phyloP scores from a whole-genome alignment of 2,329 filamentous ascomycete genomes.

The Phaeosphaeriaceae sp. region DNA sequence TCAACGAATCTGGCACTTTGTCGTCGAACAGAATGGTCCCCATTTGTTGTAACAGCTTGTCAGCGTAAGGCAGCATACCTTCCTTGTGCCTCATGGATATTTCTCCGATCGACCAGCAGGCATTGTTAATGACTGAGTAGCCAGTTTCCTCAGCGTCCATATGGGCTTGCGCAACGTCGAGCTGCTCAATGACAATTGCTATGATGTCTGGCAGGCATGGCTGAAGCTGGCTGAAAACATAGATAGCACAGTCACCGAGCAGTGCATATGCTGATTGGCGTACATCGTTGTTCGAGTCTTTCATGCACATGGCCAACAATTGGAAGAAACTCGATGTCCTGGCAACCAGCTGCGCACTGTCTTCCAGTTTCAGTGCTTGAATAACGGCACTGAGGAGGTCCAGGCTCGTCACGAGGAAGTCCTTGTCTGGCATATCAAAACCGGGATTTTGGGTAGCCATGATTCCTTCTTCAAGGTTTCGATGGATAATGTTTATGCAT shows the following conservation, averaged over 20 bases:
- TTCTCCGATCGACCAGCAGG: constrained; percentile 95
- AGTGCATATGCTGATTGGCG: constrained; percentile 95
- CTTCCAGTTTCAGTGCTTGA: constrained; percentile 78
- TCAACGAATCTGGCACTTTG: constrained; percentile 83
- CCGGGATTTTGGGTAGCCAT: constrained; percentile 71
- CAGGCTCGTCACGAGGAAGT: constrained; percentile 93
- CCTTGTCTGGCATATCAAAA: constrained; percentile 86
- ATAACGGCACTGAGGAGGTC: constrained; percentile 93
- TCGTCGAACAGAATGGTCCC: constrained; percentile 85
- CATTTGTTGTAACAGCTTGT: constrained; percentile 77
- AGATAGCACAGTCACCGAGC: constrained; percentile 92
- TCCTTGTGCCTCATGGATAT: constrained; percentile 80
- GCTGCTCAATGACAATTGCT: constrained; percentile 82
- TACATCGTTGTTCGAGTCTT: constrained; percentile 88
- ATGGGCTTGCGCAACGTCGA: constrained; percentile 73
- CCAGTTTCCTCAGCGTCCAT: constrained; percentile 83
- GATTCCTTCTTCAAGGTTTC: constrained; percentile 83
- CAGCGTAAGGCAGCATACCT: constrained; percentile 77
- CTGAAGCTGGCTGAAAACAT: constrained; percentile 82
- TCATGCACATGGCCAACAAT: constrained; percentile 88
- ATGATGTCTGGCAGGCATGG: constrained; percentile 76
- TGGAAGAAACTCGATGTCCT: constrained; percentile 86
- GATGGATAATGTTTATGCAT: constrained; percentile 89
- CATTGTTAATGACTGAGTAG: constrained; percentile 96
- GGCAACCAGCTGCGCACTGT: constrained; percentile 78